Conservation (phyloP, 108 stramenopile genomes). For the Parmales sp. region DNA sequence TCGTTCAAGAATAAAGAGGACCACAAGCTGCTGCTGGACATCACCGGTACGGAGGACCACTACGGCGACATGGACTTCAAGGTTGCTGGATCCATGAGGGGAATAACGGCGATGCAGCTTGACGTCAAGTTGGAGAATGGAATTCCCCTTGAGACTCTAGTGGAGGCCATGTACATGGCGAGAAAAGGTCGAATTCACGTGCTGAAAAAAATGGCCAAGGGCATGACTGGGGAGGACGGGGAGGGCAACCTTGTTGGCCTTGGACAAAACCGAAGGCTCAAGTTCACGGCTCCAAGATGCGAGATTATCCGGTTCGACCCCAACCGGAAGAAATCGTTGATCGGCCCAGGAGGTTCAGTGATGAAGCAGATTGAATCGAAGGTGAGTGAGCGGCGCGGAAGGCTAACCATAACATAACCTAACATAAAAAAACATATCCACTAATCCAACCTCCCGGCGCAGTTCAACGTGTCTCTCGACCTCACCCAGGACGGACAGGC, state of each 20-base stretch:
- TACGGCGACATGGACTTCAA: slow-evolving; percentile 91
- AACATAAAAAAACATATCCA: too few relatives aligned
- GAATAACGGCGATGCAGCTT: slow-evolving; percentile 75
- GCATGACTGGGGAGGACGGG: slow-evolving; percentile 12
- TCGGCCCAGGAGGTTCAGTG: slow-evolving; percentile 62
- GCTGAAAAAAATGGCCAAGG: slow-evolving; percentile 52
- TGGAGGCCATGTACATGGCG: slow-evolving; percentile 51
- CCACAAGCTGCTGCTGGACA: slow-evolving; percentile 62
- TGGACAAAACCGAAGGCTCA: slow-evolving; percentile 27
- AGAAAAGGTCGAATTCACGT: slow-evolving; percentile 49
- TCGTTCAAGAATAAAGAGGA: background rate
- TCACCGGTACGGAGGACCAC: slow-evolving; percentile 68
- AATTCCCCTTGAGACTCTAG: slow-evolving; percentile 36
- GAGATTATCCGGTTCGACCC: slow-evolving; percentile 50
- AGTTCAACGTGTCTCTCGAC: slow-evolving; percentile 46
- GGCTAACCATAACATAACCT: too few relatives aligned
- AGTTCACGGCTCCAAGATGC: slow-evolving; percentile 45
- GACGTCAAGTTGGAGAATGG: slow-evolving; percentile 41
- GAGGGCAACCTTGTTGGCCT: slow-evolving; percentile 18
- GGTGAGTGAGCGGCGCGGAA: too few relatives aligned
- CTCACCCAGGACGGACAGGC: slow-evolving; percentile 57
- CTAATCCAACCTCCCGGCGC: too few relatives aligned
- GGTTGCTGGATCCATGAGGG: slow-evolving; percentile 62
- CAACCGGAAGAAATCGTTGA: slow-evolving; percentile 42
- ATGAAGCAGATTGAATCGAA: slow-evolving; percentile 10